These are phyloP conservation scores for Testicularia cyperi DNA, from an alignment of 1,284 basidiomycete genomes.

Conservation along the genomic window DNA sequence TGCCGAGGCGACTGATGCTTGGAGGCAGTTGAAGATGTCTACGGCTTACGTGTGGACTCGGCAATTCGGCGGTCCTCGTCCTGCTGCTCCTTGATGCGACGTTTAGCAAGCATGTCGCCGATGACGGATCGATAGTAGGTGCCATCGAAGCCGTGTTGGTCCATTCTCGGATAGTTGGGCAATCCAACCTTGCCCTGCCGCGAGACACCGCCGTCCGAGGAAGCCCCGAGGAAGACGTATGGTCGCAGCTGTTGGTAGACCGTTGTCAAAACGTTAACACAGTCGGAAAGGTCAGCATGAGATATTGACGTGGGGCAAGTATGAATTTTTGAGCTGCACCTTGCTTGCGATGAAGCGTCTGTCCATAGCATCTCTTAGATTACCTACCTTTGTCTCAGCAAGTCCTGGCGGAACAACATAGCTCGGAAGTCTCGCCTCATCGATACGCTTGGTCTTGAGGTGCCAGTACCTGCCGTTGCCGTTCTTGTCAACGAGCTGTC, in stretches of 20 bases:
- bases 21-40: too few relatives aligned
- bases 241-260: constrained; percentile 34
- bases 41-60: neutral
- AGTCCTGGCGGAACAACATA: constrained; percentile 58
- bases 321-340: too few relatives aligned
- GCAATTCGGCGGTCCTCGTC: neutral
- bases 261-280: constrained; percentile 1
- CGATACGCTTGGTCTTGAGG: constrained; percentile 44
- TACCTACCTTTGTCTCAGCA: constrained; percentile 46
- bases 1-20: too few relatives aligned
- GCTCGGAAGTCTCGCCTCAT: constrained; percentile 47
- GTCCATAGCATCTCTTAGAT: too few relatives aligned
- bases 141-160: constrained; percentile 42
- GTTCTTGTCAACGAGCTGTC: constrained; percentile 43
- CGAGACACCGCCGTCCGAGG: constrained; percentile 38
- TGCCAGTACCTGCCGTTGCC: constrained; percentile 51
- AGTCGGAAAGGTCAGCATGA: neutral
- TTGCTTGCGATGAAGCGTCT: too few relatives aligned
- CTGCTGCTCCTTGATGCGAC: constrained; percentile 35
- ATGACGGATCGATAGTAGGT: constrained; percentile 49
- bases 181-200: constrained; percentile 39
- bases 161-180: constrained; percentile 51
- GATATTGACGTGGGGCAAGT: too few relatives aligned
- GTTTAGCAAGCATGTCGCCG: constrained; percentile 39
- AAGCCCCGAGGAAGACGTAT: constrained; percentile 47